A percentile compares a stretch with the other conserved stretches of the same genome.
Conservation (phyloP, 2,329 filamentous ascomycete species). For the Blastomyces silverae region DNA sequence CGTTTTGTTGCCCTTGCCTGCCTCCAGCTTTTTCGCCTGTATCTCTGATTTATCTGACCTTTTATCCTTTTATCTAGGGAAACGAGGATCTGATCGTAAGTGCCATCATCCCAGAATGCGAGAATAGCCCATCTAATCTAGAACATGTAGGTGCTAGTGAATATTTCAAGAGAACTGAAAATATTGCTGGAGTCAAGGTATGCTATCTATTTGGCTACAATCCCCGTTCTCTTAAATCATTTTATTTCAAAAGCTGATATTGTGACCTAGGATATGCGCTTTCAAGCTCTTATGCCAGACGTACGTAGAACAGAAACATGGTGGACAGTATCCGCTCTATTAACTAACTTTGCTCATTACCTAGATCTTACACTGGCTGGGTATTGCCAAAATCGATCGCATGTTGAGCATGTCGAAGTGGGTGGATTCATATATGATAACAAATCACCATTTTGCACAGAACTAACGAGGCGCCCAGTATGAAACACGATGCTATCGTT, state of each 20-base stretch:
- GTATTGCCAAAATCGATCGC: slow-evolving; percentile 95
- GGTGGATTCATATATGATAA: slow-evolving; percentile 29
- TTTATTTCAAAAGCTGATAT: slow-evolving; percentile 13
- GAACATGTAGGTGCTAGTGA: slow-evolving; percentile 69
- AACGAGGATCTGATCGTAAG: slow-evolving; percentile 29
- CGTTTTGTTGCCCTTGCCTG: slow-evolving; percentile 26
- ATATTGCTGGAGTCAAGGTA: slow-evolving; percentile 88
- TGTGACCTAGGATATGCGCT: slow-evolving; percentile 64
- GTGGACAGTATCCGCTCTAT: neutral
- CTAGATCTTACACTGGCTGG: slow-evolving; percentile 85
- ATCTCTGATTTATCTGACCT: neutral
- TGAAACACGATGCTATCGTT: slow-evolving; percentile 50
- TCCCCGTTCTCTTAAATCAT: slow-evolving; percentile 4
- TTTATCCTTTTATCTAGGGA: slow-evolving; percentile 27
- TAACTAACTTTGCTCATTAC: neutral
- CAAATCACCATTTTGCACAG: neutral
- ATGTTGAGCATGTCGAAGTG: slow-evolving; percentile 99
- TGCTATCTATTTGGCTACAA: neutral
- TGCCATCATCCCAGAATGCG: slow-evolving; percentile 40
- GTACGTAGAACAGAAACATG: slow-evolving; percentile 23
- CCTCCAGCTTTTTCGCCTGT: slow-evolving; percentile 2
- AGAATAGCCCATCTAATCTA: slow-evolving; percentile 62
- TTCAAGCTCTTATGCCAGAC: slow-evolving; percentile 96
- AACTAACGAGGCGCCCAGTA: slow-evolving; percentile 24
- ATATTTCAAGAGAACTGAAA: slow-evolving; percentile 96